Base-by-base conservation (phyloP, 2,329 filamentous ascomycete genomes). In the Claviceps digitariae region DNA sequence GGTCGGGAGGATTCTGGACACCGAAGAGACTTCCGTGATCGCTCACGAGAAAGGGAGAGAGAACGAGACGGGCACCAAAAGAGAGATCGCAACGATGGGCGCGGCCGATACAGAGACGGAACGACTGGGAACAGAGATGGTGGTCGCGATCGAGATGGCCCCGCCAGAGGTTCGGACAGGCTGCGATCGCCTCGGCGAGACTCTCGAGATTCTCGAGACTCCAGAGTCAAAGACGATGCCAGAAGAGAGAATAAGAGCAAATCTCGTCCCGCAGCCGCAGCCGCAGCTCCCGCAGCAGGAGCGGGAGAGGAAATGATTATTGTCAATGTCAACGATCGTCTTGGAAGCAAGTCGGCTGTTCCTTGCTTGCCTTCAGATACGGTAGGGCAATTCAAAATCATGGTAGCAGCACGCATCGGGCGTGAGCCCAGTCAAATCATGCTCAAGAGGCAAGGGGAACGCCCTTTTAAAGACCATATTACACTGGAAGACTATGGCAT, bases 301-400 rank as follows among this genome's bases (percentile, higher is more conserved):
- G 41, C 70, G 4, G 67, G 74, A 6, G 86, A 94, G 64, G 84
- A 89, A 54, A 94, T 96, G 86, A 96, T 97, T 60, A 81, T 95
- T 51, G 90, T 97, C 20, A 82, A 91, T 63, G 83, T 97, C 64
- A 97, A 97, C 67, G 91, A 97, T 69, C 81, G 91, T n/a, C 74
- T 97, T 38, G 91, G 91, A 13, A 96, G 91, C n/a, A 95, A 95
- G 64, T 88, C 90, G 17, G 86, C 87, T 51, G 93, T 97, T 58
- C 91, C 91, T 0, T 96, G 90, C 66, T 74, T 95, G 54, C 83
- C 87, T 0, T 86, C 82, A 3, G 91, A 97, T 70, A 84, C 83
- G 8, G 84, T 96, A 59, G 84, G 84, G 58, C 78, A 90, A 56
- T 89, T 96, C 72, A 96, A 96, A 72, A 84, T 90, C 48, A 85